Evolutionary conservation across 495 filamentous ascomycete genomes (phyloP), one percentile per base, ranked within the genome.

Genomic region (Pseudoneurospora amorphoporcata): DNA sequence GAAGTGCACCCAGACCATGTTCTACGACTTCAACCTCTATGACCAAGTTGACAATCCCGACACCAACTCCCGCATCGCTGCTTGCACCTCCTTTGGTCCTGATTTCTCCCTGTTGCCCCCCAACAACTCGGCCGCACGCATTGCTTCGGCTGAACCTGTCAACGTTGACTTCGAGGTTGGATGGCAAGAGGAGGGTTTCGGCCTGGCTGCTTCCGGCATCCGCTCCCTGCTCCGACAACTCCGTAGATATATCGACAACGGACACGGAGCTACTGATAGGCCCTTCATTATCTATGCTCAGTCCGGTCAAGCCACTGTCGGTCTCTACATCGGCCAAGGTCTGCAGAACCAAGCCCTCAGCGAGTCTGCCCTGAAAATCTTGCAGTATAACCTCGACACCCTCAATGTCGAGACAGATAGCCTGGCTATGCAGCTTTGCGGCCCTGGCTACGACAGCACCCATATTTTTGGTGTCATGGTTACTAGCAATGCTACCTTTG

Each of bases 391-490:
- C n/a, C 19, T 77, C 40, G 65, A 68, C 12, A 72, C 69, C 12
- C 73, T 75, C 68, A 74, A 76, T 68, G 70, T 70, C 47, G 68
- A 23, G 8, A 35, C 71, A 19, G 32, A 43, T 8, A 77, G 73
- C 39, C 3, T 83, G 65, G 79, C 82, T 3, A 81, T 83, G 78
- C 80, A 84, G 75, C 77, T 84, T 41, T 82, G 81, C 70, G 74
- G 72, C 19, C 72, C 74, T 1, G 39, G 72, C 68, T 77, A 75
- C 47, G 73, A 76, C 70, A 72, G 70, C 72, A 29, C 68, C 7
- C 81, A 80, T 75, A 75, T 77, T 37, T 82, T 84, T 70, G 82
- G 82, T 1, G 12, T 83, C 29, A 75, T 80, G 16, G 77, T 76
- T 8, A 69, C 78, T 23, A 78, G 78, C 75, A 78, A 81, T 72